Conservation (phyloP, 441 rosid species). For the Populus hybrid region DNA sequence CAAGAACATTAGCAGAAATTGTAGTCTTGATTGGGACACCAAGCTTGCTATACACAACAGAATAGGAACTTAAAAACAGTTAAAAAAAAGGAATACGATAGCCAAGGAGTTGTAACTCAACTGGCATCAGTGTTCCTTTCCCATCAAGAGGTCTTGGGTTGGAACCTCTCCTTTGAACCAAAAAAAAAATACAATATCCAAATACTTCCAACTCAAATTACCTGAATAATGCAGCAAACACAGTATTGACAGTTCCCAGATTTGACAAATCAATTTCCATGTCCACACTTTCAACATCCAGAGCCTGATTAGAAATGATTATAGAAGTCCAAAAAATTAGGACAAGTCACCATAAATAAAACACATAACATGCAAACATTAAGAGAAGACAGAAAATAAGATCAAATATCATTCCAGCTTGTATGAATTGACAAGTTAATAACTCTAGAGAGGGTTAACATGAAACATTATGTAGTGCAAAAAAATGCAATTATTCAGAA, state of each 20-base stretch:
- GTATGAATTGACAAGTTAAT: background rate
- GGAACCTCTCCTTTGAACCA: background rate
- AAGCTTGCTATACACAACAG: conserved; percentile 59
- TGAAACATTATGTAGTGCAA: background rate
- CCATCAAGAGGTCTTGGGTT: background rate
- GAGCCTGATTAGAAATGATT: conserved; percentile 51
- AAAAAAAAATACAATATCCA: background rate
- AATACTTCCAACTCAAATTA: conserved; percentile 20
- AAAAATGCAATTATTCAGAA: background rate
- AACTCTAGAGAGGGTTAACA: background rate
- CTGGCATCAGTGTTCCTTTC: background rate
- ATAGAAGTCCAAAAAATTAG: conserved; percentile 8
- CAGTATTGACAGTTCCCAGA: conserved; percentile 93
- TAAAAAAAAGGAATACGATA: conserved; percentile 2
- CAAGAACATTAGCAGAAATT: conserved; percentile 95
- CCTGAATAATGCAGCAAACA: conserved; percentile 99
- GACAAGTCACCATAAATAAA: background rate
- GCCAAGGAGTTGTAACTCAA: background rate
- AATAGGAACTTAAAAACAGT: conserved; percentile 19
- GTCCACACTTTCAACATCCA: conserved; percentile 83
- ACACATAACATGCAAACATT: background rate
- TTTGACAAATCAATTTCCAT: conserved; percentile 98
- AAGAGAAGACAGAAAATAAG: background rate
- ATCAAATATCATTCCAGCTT: background rate
- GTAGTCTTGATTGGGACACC: conserved; percentile 99